Conservation (phyloP, 768 basidiomycete genomes). For the Mycena albidolilacea region DNA sequence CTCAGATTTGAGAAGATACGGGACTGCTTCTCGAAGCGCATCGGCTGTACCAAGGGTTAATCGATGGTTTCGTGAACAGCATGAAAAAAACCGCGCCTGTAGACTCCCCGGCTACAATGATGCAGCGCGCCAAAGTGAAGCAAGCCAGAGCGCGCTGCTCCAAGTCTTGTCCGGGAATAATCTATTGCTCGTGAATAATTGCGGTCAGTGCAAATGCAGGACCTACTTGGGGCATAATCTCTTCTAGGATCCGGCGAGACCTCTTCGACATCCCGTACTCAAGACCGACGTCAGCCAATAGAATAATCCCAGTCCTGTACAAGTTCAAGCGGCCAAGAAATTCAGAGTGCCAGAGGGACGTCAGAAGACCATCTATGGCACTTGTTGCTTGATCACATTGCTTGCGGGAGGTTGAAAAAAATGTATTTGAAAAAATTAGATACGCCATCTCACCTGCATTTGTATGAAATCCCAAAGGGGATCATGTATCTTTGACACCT, state of each 20-base stretch:
- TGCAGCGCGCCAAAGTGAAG: conserved; percentile 81
- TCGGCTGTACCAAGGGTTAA: conserved; percentile 46
- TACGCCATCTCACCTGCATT: conserved; percentile 57
- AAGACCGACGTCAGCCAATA: conserved; percentile 84
- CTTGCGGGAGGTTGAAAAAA: conserved; percentile 52
- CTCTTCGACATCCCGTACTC: conserved; percentile 84
- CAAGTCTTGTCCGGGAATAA: conserved; percentile 79
- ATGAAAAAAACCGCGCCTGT: conserved; percentile 51
- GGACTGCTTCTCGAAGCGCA: conserved; percentile 69
- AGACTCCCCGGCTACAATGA: conserved; percentile 70
- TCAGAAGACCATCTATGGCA: conserved; percentile 76
- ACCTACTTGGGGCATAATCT: conserved; percentile 85
- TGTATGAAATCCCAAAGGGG: conserved; percentile 62
- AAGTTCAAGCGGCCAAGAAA: conserved; percentile 77
- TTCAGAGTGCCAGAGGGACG: conserved; percentile 85
- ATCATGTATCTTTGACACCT: conserved; percentile 59
- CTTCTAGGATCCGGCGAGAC: conserved; percentile 76
- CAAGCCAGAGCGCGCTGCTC: conserved; percentile 85
- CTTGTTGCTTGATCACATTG: conserved; percentile 73
- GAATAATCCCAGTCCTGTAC: conserved; percentile 77
- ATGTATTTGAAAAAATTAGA: conserved; percentile 1
- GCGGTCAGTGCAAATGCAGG: background rate
- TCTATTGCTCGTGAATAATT: conserved; percentile 53
- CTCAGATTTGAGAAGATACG: conserved; percentile 75
- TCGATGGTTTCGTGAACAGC: background rate